These are phyloP conservation scores for Epichloe bromicola DNA, from an alignment of 2,329 filamentous ascomycete genomes.

Conservation along the genomic window DNA sequence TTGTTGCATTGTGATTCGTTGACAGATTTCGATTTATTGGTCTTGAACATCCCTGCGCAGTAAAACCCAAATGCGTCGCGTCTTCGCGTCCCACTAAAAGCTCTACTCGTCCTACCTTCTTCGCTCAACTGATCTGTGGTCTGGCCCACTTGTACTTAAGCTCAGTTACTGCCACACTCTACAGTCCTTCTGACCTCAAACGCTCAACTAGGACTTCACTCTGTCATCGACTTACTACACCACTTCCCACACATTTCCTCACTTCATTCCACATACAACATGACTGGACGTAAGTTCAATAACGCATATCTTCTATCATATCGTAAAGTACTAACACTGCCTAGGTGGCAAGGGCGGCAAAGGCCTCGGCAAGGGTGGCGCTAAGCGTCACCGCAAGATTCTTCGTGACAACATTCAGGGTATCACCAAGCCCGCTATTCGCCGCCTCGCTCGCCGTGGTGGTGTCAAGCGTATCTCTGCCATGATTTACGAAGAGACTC, in stretches of 20 bases:
- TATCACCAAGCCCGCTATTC: constrained; percentile 97
- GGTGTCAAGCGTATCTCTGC: constrained; percentile 99
- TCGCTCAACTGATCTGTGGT: constrained; percentile 22
- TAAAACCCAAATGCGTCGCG: neutral
- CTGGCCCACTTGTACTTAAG: constrained; percentile 28
- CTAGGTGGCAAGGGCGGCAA: constrained; percentile 90
- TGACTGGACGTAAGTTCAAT: constrained; percentile 57
- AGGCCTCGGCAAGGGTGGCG: constrained; percentile 94
- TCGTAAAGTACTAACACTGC: constrained; percentile 29
- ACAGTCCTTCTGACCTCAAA: constrained; percentile 8
- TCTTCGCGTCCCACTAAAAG: neutral
- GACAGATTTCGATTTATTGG: no score
- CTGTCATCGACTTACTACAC: constrained; percentile 2
- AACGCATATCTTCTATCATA: no score
- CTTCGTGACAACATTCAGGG: constrained; percentile 99
- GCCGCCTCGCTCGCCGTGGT: constrained; percentile 95
- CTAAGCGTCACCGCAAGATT: constrained; percentile 99
- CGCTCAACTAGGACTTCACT: constrained; percentile 4
- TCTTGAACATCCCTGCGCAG: neutral
- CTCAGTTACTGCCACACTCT: constrained; percentile 16
- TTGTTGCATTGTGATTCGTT: neutral
- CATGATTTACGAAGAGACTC: constrained; percentile 75
- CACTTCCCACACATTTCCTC: neutral
- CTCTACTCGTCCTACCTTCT: neutral
- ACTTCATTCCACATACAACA: constrained; percentile 27